These are phyloP conservation scores for Boletus tylopilopsis DNA, from an alignment of 768 basidiomycete genomes.

Conservation along the genomic window DNA sequence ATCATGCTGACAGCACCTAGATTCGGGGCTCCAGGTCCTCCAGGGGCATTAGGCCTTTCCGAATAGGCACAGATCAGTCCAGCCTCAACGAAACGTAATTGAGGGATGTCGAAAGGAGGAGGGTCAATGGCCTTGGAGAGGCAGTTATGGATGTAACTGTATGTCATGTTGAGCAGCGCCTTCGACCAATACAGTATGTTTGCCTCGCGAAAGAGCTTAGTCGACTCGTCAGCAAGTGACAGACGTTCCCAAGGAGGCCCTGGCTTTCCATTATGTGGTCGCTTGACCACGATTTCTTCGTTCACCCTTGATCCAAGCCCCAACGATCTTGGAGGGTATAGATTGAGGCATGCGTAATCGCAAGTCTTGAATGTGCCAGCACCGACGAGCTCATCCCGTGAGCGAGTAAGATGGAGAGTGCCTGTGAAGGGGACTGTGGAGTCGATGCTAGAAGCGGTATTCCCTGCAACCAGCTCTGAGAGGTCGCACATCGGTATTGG, in stretches of 20 bases:
- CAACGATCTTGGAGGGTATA: not conserved
- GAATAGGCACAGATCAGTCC: not conserved
- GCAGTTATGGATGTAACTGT: not conserved
- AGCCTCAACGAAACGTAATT: too few species aligned
- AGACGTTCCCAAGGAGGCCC: too few species aligned
- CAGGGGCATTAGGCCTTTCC: not conserved
- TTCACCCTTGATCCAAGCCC: not conserved
- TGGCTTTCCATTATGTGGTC: not conserved
- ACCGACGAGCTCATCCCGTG: not conserved
- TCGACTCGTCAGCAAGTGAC: not conserved
- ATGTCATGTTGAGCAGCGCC: not conserved
- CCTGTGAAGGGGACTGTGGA: not conserved
- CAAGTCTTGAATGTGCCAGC: not conserved
- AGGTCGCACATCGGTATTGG: not conserved
- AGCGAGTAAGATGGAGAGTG: not conserved
- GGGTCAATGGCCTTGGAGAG: too few species aligned
- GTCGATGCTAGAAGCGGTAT: not conserved
- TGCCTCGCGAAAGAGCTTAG: not conserved
- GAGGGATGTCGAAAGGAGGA: too few species aligned
- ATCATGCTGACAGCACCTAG: not conserved
- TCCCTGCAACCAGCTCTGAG: not conserved
- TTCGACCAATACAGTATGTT: not conserved
- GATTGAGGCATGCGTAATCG: not conserved
- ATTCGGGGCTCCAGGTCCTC: too few species aligned
- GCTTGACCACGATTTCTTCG: not conserved